Evolutionary conservation across 768 basidiomycete species (phyloP).

Genomic region (Termitomyces sp.): DNA sequence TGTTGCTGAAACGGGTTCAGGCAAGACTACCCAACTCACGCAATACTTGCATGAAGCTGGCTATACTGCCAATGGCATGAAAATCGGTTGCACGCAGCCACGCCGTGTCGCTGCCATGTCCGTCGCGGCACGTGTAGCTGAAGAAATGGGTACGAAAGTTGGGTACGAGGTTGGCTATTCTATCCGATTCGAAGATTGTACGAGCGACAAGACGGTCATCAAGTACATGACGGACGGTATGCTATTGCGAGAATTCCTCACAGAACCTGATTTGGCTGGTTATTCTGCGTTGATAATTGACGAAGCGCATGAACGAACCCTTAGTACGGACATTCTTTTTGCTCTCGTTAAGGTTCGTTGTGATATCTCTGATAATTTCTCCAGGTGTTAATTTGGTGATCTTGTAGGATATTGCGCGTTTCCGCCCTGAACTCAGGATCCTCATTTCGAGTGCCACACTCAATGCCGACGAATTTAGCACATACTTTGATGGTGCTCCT

Average conservation of each 20-base stretch:
- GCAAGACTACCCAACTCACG: constrained; percentile 97
- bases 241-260: constrained; percentile 94
- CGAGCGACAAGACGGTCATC: constrained; percentile 96
- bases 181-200: constrained; percentile 99
- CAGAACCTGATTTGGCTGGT: constrained; percentile 93
- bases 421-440: constrained; percentile 89
- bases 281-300: constrained; percentile 97
- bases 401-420: constrained; percentile 90
- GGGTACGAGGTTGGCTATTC: constrained; percentile 99
- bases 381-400: constrained; percentile 23
- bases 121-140: constrained; percentile 97
- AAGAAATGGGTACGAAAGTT: constrained; percentile 96
- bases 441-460: constrained; percentile 96
- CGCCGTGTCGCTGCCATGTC: constrained; percentile 99
- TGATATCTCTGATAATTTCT: constrained; percentile 15
- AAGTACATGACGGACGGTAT: constrained; percentile 99
- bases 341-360: constrained; percentile 93
- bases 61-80: constrained; percentile 82
- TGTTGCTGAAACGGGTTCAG: constrained; percentile 97
- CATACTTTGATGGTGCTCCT: constrained; percentile 95
- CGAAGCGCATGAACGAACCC: constrained; percentile 96
- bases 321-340: constrained; percentile 98
- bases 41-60: constrained; percentile 99
- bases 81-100: constrained; percentile 96
- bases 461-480: constrained; percentile 97